Evolutionary conservation across 441 rosid genomes (phyloP).

Genomic region (Capsella rubella): DNA sequence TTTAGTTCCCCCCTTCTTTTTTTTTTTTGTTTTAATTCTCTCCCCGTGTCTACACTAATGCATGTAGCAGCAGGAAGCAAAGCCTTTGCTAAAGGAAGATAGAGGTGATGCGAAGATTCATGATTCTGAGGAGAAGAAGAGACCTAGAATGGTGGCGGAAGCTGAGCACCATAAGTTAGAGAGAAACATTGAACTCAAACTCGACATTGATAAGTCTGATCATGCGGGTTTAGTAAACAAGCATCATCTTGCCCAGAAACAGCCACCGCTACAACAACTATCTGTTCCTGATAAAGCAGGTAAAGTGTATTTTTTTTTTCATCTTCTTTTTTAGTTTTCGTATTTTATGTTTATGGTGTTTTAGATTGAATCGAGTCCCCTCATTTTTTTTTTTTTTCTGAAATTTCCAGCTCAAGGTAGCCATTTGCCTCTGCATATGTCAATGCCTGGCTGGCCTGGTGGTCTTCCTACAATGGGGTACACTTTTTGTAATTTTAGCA

Average conservation of each 20-base stretch:
- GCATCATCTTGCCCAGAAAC: constrained; percentile 61
- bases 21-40: constrained; percentile 9
- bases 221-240: constrained; percentile 46
- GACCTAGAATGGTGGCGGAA: constrained; percentile 50
- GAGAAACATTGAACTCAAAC: constrained; percentile 69
- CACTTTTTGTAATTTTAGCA: constrained; percentile 2
- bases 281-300: constrained; percentile 64
- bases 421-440: constrained; percentile 72
- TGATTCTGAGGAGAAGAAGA: constrained; percentile 59
- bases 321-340: background rate
- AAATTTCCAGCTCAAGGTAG: constrained; percentile 64
- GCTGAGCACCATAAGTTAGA: constrained; percentile 60
- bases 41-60: constrained; percentile 22
- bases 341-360: background rate
- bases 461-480: constrained; percentile 99
- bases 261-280: constrained; percentile 53
- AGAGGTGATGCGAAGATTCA: constrained; percentile 45
- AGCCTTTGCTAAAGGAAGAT: constrained; percentile 55
- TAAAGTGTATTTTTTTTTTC: constrained; percentile 24
- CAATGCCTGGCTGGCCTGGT: constrained; percentile 93
- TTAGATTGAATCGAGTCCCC: background rate
- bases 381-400: background rate
- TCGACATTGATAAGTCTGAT: constrained; percentile 84
- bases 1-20: background rate
- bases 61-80: constrained; percentile 67